phyloP scores from a whole-genome alignment of 1,284 basidiomycete species.

The Naganishia liquefaciens region DNA sequence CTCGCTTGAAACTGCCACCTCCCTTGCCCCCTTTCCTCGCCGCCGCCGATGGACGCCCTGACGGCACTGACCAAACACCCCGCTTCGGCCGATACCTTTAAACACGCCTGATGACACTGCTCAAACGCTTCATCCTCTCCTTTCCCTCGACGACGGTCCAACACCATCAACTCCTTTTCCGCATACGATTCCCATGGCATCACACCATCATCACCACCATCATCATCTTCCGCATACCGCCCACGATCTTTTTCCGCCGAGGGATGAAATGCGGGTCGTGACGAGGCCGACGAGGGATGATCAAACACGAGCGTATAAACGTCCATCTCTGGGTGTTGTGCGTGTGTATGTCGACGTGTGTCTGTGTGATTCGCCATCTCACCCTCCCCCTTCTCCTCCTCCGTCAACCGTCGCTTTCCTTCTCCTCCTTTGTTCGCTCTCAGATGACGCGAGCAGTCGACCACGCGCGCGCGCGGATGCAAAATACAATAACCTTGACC shows the following conservation, averaged over 20 bases:
- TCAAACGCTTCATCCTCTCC: not conserved
- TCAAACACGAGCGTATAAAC: conserved; percentile 10
- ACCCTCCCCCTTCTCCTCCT: not conserved
- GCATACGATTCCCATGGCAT: no score
- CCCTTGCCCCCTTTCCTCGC: not conserved
- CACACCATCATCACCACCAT: no score
- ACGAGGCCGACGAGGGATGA: not conserved
- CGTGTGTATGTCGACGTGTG: no score
- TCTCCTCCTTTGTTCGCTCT: not conserved
- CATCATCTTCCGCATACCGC: no score
- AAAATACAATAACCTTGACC: no score
- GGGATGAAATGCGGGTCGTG: no score
- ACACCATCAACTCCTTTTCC: no score
- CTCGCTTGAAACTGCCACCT: conserved; percentile 21
- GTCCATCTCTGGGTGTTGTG: conserved; percentile 7
- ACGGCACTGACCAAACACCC: conserved; percentile 20
- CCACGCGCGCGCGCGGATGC: not conserved
- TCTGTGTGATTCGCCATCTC: conserved; percentile 1
- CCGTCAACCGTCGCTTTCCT: not conserved
- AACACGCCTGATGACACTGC: not conserved
- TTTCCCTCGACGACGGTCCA: no score
- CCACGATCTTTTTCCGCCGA: no score
- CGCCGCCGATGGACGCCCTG: not conserved
- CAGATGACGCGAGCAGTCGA: conserved; percentile 1
- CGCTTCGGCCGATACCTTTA: not conserved